phyloP scores from a whole-genome alignment of 2,329 filamentous ascomycete species.

The Venturia oleaginea region DNA sequence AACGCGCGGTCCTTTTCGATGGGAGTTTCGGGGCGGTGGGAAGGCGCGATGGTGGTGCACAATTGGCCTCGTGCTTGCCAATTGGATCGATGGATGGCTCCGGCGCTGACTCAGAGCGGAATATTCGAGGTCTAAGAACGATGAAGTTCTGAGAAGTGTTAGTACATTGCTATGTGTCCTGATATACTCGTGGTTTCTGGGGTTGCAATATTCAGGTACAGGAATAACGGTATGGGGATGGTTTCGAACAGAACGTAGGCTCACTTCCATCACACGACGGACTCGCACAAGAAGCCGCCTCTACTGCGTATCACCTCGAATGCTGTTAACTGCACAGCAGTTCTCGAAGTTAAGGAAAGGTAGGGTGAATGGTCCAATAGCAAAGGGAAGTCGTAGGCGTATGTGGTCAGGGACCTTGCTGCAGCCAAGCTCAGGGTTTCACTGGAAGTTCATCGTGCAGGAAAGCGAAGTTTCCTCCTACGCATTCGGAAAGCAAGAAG shows the following conservation, averaged over 20 bases:
- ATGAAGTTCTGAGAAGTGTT: not conserved
- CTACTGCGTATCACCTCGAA: not conserved
- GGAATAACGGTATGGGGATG: not conserved
- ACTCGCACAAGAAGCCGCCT: not conserved
- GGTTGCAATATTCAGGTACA: not conserved
- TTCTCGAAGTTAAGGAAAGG: not conserved
- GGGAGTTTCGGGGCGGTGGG: not conserved
- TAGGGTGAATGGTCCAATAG: not conserved
- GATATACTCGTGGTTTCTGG: not conserved
- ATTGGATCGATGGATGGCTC: not conserved
- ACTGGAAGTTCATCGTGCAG: not conserved
- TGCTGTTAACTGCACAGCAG: not conserved
- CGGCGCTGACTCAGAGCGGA: not conserved
- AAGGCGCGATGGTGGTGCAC: not conserved
- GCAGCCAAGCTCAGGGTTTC: slow-evolving; percentile 2
- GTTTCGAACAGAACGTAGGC: not conserved
- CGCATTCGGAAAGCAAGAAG: not conserved
- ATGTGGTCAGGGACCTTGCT: not conserved
- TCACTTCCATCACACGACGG: not conserved
- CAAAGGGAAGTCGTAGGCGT: not conserved
- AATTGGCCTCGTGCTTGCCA: not conserved
- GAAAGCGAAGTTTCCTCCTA: not conserved
- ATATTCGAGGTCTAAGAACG: not conserved
- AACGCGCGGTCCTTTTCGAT: not conserved
- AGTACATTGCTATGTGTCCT: not conserved